Conservation (phyloP, 2,329 filamentous ascomycete genomes). For the Emydomyces testavorans region DNA sequence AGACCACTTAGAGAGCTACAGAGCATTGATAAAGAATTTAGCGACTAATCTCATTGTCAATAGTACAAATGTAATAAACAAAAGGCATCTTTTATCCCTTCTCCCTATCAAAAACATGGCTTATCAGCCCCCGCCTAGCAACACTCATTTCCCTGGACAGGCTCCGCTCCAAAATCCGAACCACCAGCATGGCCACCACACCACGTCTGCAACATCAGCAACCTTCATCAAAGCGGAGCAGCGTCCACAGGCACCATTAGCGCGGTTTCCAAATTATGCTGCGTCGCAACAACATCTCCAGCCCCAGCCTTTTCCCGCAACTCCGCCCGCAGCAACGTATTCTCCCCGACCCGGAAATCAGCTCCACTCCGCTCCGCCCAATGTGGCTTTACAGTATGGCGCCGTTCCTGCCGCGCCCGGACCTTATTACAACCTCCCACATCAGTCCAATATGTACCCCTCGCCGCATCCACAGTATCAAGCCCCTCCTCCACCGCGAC, state of each 20-base stretch:
- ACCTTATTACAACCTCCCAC: constrained; percentile 19
- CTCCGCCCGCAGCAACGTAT: constrained; percentile 27
- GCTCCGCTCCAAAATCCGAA: constrained; percentile 22
- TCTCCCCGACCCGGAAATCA: constrained; percentile 25
- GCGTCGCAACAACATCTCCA: constrained; percentile 27
- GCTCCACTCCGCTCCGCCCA: constrained; percentile 22
- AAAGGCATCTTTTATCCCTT: not conserved
- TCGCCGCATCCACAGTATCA: constrained; percentile 14
- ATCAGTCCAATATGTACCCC: constrained; percentile 15
- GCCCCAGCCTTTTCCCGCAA: constrained; percentile 22
- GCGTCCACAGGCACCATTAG: constrained; percentile 28
- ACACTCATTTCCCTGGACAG: constrained; percentile 27
- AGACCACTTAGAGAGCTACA: too few relatives aligned
- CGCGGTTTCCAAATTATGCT: constrained; percentile 25
- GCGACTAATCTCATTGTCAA: too few relatives aligned
- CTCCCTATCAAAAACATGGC: not conserved
- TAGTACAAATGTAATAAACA: too few relatives aligned
- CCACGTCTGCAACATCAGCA: constrained; percentile 23
- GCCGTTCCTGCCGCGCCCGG: constrained; percentile 18
- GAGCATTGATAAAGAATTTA: too few relatives aligned
- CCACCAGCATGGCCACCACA: constrained; percentile 24
- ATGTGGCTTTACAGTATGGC: constrained; percentile 24
- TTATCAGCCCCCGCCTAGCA: constrained; percentile 25
- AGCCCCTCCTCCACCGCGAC: constrained; percentile 16
- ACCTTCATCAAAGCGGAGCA: constrained; percentile 28